Percentiles rank a stretch among this genome's conserved stretches.
Evolutionary conservation across 176 grass and related monocot genomes (phyloP).

Genomic region (Hsuehochloa calcarea): DNA sequence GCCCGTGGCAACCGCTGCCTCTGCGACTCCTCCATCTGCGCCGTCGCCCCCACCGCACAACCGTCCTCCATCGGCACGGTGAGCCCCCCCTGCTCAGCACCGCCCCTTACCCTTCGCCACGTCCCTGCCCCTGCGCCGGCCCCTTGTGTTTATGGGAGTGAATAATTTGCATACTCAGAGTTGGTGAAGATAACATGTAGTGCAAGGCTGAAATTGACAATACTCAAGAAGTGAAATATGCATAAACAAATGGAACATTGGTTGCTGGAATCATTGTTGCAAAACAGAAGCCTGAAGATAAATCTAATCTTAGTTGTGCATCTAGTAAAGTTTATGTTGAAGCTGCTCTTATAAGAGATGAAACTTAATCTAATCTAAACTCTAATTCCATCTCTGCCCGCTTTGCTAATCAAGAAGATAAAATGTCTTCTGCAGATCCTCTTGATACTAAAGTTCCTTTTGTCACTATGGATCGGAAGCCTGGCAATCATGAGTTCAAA

Average conservation of each 20-base stretch:
- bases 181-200: conserved; percentile 24
- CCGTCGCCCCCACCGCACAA: too few species aligned
- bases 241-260: conserved; percentile 18
- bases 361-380: conserved; percentile 13
- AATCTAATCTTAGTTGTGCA: neutral
- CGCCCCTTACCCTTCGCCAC: too few species aligned
- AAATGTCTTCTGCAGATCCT: neutral
- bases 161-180: conserved; percentile 17
- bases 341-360: conserved; percentile 10
- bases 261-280: neutral
- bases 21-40: too few species aligned
- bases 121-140: too few species aligned
- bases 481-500: conserved; percentile 31
- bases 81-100: too few species aligned
- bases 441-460: neutral
- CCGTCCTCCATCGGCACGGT: too few species aligned
- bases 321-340: conserved; percentile 30
- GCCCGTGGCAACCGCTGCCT: too few species aligned
- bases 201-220: conserved; percentile 24
- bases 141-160: too few species aligned
- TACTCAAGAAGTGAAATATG: conserved; percentile 34
- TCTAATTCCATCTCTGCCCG: neutral
- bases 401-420: conserved; percentile 6
- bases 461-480: conserved; percentile 20
- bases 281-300: conserved; percentile 19